These are phyloP conservation scores for Candida tropicalis DNA, from an alignment of 1,139 yeast genomes.

Conservation along the genomic window DNA sequence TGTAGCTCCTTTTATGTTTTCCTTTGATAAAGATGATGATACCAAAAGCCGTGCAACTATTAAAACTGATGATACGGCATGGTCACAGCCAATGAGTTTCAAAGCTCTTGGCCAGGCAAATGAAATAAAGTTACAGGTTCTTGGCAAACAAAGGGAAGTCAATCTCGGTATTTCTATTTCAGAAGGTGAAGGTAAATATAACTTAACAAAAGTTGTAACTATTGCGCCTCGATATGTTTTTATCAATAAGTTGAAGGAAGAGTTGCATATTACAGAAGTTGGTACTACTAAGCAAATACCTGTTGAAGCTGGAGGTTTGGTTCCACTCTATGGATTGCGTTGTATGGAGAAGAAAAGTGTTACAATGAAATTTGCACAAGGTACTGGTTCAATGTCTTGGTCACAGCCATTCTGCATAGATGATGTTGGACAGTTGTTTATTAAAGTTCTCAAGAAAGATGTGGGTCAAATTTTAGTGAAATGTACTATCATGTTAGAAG, in stretches of 20 bases:
- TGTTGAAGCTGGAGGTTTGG: slow-evolving; percentile 50
- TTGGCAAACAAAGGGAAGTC: slow-evolving; percentile 64
- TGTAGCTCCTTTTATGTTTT: slow-evolving; percentile 74
- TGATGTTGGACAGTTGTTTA: slow-evolving; percentile 78
- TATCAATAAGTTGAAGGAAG: slow-evolving; percentile 59
- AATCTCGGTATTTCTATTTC: slow-evolving; percentile 73
- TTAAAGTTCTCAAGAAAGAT: slow-evolving; percentile 66
- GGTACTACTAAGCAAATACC: slow-evolving; percentile 55
- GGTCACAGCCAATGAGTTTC: slow-evolving; percentile 78
- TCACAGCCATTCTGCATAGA: slow-evolving; percentile 85
- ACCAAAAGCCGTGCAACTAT: slow-evolving; percentile 71
- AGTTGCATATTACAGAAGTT: slow-evolving; percentile 67
- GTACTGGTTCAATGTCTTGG: slow-evolving; percentile 58
- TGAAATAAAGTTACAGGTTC: slow-evolving; percentile 63
- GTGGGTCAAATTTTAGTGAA: slow-evolving; percentile 71
- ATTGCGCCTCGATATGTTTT: slow-evolving; percentile 83
- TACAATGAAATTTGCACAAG: slow-evolving; percentile 58
- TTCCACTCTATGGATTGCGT: slow-evolving; percentile 70
- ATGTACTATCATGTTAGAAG: slow-evolving; percentile 73
- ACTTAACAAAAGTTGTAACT: slow-evolving; percentile 74
- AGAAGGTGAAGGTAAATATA: slow-evolving; percentile 90
- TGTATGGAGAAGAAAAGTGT: slow-evolving; percentile 54
- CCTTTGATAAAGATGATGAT: slow-evolving; percentile 65
- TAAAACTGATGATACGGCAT: slow-evolving; percentile 68
- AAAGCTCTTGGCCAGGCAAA: slow-evolving; percentile 87